These are phyloP conservation scores for Pichia insulana DNA, from an alignment of 805 yeast species.

Conservation along the genomic window DNA sequence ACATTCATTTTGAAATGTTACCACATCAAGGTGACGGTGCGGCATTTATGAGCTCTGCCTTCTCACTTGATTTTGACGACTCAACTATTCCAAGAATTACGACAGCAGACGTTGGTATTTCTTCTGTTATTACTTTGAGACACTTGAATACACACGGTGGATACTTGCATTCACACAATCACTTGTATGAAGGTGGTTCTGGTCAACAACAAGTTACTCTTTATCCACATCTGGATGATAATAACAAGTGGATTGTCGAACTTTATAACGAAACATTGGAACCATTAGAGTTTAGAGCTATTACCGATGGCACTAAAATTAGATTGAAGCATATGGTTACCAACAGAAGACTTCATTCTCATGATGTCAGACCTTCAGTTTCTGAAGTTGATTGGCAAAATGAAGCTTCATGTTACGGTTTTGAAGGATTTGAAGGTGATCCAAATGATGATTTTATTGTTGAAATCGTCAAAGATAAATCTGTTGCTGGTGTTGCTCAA, in stretches of 20 bases:
- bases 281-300: constrained; percentile 50
- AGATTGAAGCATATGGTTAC: constrained; percentile 54
- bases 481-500: constrained; percentile 45
- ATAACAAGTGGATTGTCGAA: constrained; percentile 67
- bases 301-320: constrained; percentile 61
- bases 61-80: constrained; percentile 54
- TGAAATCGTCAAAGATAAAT: constrained; percentile 52
- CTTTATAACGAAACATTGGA: constrained; percentile 52
- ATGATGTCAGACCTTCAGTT: constrained; percentile 74
- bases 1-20: constrained; percentile 53
- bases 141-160: constrained; percentile 71
- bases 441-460: constrained; percentile 77
- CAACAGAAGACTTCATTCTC: constrained; percentile 68
- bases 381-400: constrained; percentile 76
- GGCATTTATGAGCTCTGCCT: constrained; percentile 64
- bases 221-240: constrained; percentile 69
- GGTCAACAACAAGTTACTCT: constrained; percentile 77
- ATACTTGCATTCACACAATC: constrained; percentile 73
- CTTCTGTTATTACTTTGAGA: constrained; percentile 57
- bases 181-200: constrained; percentile 67
- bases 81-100: constrained; percentile 52
- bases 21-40: constrained; percentile 60
- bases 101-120: constrained; percentile 61
- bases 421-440: constrained; percentile 69
- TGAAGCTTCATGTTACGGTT: constrained; percentile 73